These are phyloP conservation scores for Rhododendron mucronatum DNA, from an alignment of 148 eudicot genomes.

Conservation along the genomic window DNA sequence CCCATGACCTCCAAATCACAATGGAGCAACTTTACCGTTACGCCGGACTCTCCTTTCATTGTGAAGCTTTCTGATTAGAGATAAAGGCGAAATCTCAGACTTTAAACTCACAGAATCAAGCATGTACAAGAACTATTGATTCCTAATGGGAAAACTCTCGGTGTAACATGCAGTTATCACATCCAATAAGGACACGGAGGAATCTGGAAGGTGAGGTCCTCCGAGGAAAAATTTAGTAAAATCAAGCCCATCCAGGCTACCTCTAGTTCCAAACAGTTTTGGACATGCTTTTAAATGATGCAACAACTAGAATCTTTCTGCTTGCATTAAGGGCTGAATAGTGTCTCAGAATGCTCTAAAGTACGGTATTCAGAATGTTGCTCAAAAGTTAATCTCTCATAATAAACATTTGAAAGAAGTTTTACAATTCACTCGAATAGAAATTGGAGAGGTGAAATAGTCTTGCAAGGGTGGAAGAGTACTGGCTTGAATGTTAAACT, in stretches of 20 bases:
- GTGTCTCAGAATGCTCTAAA: too few species aligned
- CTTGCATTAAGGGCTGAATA: background rate
- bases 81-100: background rate
- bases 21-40: too few species aligned
- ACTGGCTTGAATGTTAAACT: too few species aligned
- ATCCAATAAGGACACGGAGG: background rate
- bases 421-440: too few species aligned
- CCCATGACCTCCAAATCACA: too few species aligned
- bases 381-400: too few species aligned
- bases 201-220: background rate
- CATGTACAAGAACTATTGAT: background rate
- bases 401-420: too few species aligned
- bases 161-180: too few species aligned
- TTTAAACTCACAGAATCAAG: background rate
- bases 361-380: too few species aligned
- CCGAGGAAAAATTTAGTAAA: background rate
- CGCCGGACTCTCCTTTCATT: too few species aligned
- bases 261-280: background rate
- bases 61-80: background rate
- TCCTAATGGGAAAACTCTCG: background rate
- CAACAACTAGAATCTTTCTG: background rate
- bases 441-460: too few species aligned
- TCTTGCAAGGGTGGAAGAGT: too few species aligned
- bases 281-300: background rate
- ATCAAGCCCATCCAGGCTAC: background rate